Conservation (phyloP, 129 eudicot genomes). For the Apium graveolens region DNA sequence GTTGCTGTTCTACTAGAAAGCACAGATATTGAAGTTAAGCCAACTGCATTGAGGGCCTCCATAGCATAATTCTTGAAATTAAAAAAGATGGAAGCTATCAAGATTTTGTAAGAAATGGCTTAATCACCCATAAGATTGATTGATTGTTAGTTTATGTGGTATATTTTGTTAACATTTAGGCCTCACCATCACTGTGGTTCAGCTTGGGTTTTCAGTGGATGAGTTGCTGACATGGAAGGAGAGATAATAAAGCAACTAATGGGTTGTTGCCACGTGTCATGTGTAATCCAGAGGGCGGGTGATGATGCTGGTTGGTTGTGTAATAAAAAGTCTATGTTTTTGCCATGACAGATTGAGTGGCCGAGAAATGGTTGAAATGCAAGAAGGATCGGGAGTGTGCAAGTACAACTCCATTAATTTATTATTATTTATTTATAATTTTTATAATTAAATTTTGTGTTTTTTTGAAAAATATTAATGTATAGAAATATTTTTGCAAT, state of each 20-base stretch:
- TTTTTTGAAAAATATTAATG: too few relatives aligned
- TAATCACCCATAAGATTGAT: slow-evolving; percentile 23
- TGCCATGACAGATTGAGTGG: not conserved
- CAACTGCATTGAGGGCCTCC: slow-evolving; percentile 80
- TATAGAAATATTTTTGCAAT: too few relatives aligned
- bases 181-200: not conserved
- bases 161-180: not conserved
- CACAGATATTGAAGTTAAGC: slow-evolving; percentile 61
- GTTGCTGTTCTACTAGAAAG: slow-evolving; percentile 42
- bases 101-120: slow-evolving; percentile 11
- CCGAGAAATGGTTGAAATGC: not conserved
- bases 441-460: too few relatives aligned
- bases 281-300: not conserved
- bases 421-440: too few relatives aligned
- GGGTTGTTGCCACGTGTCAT: not conserved
- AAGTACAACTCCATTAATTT: too few relatives aligned
- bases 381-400: not conserved
- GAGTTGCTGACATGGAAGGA: slow-evolving; percentile 41
- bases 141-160: not conserved
- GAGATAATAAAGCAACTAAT: slow-evolving; percentile 12
- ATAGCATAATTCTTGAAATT: slow-evolving; percentile 40
- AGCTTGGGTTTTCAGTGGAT: slow-evolving; percentile 12
- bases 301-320: not conserved
- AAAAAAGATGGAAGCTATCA: not conserved
- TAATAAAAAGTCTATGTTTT: not conserved